These are phyloP conservation scores for Kluyveromyces aestuarii DNA, from an alignment of 805 yeast species.

Conservation along the genomic window DNA sequence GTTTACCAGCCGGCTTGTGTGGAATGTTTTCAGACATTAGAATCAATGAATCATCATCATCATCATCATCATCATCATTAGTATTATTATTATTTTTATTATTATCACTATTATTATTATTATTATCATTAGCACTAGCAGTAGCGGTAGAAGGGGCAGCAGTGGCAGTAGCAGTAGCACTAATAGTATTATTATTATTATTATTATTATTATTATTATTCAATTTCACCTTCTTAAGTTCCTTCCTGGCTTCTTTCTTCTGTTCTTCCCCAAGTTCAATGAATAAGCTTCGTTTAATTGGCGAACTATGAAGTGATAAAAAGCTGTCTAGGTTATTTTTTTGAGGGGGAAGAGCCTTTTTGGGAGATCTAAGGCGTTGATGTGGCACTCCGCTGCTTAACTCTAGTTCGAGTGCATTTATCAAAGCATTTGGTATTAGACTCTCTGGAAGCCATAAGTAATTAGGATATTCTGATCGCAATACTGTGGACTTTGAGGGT, in stretches of 20 bases:
- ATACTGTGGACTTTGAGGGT: not conserved
- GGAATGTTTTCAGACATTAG: slow-evolving; percentile 12
- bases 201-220: slow-evolving; percentile 3
- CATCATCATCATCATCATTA: slow-evolving; percentile 2
- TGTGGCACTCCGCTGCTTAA: not conserved
- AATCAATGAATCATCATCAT: slow-evolving; percentile 13
- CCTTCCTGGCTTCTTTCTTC: not conserved
- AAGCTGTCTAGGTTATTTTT: not conserved
- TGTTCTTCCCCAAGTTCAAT: too few relatives aligned
- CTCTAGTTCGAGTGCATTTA: not conserved
- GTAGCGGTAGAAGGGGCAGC: too few relatives aligned
- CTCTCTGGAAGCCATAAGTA: not conserved
- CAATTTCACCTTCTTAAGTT: not conserved
- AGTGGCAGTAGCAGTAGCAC: too few relatives aligned
- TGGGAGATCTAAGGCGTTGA: not conserved
- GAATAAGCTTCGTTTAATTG: not conserved
- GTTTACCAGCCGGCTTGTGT: not conserved
- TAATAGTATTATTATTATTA: slow-evolving; percentile 9
- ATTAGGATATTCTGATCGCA: not conserved
- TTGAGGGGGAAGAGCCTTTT: not conserved
- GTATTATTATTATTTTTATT: too few relatives aligned
- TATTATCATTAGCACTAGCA: too few relatives aligned
- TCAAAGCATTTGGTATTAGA: not conserved
- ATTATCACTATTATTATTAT: too few relatives aligned
- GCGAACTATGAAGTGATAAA: not conserved